Conservation (phyloP, 2,329 filamentous ascomycete species). For the Colletotrichum truncatum region DNA sequence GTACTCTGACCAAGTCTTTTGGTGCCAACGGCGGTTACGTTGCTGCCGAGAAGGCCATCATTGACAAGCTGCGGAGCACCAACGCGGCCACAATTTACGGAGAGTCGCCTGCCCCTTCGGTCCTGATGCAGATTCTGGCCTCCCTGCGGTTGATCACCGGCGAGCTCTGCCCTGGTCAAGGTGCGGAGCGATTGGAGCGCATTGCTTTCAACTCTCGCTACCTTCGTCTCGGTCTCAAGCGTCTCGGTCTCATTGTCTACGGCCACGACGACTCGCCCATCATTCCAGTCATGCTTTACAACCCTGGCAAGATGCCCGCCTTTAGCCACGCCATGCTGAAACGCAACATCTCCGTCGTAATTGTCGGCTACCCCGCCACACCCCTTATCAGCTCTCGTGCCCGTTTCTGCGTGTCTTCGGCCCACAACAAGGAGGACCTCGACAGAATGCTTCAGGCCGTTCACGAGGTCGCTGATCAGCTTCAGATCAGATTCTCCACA, state of each 20-base stretch:
- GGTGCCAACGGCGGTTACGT: constrained; percentile 98
- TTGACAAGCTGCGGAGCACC: constrained; percentile 87
- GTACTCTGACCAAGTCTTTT: constrained; percentile 97
- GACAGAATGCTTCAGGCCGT: constrained; percentile 90
- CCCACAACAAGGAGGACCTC: constrained; percentile 98
- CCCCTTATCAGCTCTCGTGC: constrained; percentile 94
- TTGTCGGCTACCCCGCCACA: constrained; percentile 96
- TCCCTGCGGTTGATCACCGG: constrained; percentile 90
- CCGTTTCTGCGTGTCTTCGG: constrained; percentile 93
- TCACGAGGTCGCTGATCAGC: constrained; percentile 88
- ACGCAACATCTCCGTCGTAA: constrained; percentile 96
- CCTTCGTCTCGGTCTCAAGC: constrained; percentile 95
- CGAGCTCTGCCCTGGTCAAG: constrained; percentile 88
- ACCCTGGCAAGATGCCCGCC: constrained; percentile 98
- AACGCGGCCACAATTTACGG: constrained; percentile 90
- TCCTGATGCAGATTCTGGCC: constrained; percentile 89
- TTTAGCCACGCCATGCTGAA: constrained; percentile 99
- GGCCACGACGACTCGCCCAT: constrained; percentile 98
- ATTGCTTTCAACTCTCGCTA: constrained; percentile 99
- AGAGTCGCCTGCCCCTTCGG: constrained; percentile 86
- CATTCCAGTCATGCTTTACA: constrained; percentile 92
- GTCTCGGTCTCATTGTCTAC: constrained; percentile 95
- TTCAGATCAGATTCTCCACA: constrained; percentile 97
- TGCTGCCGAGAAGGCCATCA: constrained; percentile 86
- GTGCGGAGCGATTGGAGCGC: constrained; percentile 92